Evolutionary conservation across 2,329 filamentous ascomycete genomes (phyloP), one percentile per base, ranked within the genome.

Genomic region (Aspergillus caelatus): DNA sequence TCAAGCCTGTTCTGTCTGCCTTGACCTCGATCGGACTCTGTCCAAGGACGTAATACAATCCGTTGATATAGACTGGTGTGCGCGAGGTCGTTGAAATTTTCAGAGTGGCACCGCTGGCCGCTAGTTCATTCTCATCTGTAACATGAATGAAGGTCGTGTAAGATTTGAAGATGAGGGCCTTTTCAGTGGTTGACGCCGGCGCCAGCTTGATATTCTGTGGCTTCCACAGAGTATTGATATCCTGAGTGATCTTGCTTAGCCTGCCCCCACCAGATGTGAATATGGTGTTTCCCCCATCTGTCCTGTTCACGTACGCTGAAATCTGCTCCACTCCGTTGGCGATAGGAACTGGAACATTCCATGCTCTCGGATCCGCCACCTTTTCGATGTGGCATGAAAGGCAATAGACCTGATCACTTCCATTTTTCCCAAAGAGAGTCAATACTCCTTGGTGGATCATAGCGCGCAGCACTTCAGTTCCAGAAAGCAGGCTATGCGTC

Each of bases 281-380:
- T 9, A 64, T 54, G n/a, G 62, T 64, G 36, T 64, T 64, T 14
- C 62, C 62, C 1, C 62, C 60, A 23, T 64, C 62, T 5, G 26
- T 16, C 4, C 48, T 32, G 28, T 64, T 64, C 1, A 64, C 28
- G 16, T 62, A 64, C 5, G 62, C 21, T 2, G 62, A 59, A 3
- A 64, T 57, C 4, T 36, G 62, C 45, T 64, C 62, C 19, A 64
- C 52, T 0, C 30, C 41, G 7, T n/a, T 23, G 10, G 57, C 26
- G 14, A 64, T 43, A 2, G 62, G 62, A 9, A 64, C 30, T 1
- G 62, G 62, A 10, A 46, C 32, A 30, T 56, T 62, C 62, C 62
- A 64, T 7, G 59, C 53, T 7, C 46, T 45, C 5, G 36, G 55
- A 1, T 54, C n/a, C 1, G 5, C n/a, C 11, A 62, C 9, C 12